A percentile compares a stretch with the other conserved stretches of the same genome.
Evolutionary conservation across 2,329 filamentous ascomycete genomes (phyloP).

Genomic region (Sarocladium strictum): DNA sequence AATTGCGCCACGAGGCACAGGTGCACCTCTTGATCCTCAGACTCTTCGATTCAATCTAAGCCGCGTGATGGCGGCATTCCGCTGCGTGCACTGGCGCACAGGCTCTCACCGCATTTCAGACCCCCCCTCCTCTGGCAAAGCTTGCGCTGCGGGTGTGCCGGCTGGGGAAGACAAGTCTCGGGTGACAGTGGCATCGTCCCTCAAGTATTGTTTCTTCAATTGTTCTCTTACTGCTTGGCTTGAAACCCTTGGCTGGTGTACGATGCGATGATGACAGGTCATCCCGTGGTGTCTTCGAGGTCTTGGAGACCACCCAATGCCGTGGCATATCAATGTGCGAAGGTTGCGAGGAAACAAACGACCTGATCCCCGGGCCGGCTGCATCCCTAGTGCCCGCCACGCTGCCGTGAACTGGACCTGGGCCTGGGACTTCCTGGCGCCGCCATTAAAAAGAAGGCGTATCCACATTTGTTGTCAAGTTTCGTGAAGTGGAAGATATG

Average conservation of each 20-base stretch:
- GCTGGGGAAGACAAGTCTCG: neutral
- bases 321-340: too few relatives aligned
- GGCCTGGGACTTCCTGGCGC: neutral
- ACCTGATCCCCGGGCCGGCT: constrained; percentile 1
- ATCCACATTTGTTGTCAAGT: too few relatives aligned
- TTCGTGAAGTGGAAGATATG: too few relatives aligned
- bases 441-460: too few relatives aligned
- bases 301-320: too few relatives aligned
- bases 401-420: neutral
- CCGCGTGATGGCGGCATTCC: neutral
- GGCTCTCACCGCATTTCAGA: neutral
- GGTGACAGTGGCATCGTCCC: neutral
- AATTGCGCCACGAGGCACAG: neutral
- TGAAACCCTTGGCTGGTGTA: too few relatives aligned
- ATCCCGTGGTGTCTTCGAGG: too few relatives aligned
- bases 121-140: neutral
- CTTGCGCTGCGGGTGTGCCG: neutral
- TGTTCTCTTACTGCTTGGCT: neutral
- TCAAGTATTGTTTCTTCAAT: neutral
- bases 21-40: neutral
- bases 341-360: neutral
- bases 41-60: neutral
- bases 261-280: too few relatives aligned
- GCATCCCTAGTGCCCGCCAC: constrained; percentile 7
- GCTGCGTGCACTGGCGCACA: too few relatives aligned